Conservation (phyloP, 805 yeast genomes). For the Saturnispora bothae region DNA sequence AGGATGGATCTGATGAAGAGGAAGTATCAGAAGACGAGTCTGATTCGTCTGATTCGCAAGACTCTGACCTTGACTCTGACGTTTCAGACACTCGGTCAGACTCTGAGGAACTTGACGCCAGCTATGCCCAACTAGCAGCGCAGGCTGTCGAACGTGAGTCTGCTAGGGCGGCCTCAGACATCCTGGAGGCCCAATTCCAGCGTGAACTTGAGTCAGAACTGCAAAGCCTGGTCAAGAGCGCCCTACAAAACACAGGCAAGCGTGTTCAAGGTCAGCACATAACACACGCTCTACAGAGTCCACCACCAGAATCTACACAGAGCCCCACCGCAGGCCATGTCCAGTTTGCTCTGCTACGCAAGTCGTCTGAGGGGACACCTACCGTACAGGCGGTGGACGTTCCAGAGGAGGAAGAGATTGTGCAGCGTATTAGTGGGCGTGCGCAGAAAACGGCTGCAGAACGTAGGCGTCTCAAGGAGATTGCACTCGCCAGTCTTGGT, state of each 20-base stretch:
- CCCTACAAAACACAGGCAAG: conserved; percentile 19
- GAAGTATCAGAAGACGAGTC: conserved; percentile 27
- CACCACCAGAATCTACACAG: conserved; percentile 10
- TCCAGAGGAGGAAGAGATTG: conserved; percentile 29
- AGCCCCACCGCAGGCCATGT: conserved; percentile 16
- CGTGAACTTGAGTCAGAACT: conserved; percentile 43
- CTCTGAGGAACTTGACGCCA: too few species aligned
- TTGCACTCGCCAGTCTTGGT: too few species aligned
- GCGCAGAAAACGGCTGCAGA: too few species aligned
- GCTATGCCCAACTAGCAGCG: too few species aligned
- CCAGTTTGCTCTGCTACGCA: conserved; percentile 36
- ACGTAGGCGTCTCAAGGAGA: too few species aligned
- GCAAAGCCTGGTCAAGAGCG: conserved; percentile 27
- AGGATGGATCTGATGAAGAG: conserved; percentile 17
- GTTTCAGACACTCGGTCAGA: too few species aligned
- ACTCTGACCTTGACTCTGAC: too few species aligned
- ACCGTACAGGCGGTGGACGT: too few species aligned
- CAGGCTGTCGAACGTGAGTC: conserved; percentile 12
- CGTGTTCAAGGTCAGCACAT: too few species aligned
- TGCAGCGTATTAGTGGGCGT: neutral
- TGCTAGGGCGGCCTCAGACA: conserved; percentile 17
- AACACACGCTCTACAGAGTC: too few species aligned
- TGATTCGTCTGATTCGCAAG: too few species aligned
- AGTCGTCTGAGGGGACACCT: conserved; percentile 40
- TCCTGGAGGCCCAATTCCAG: conserved; percentile 21